Conservation (phyloP, 1,284 basidiomycete species). For the Sanghuangporus weigelae region DNA sequence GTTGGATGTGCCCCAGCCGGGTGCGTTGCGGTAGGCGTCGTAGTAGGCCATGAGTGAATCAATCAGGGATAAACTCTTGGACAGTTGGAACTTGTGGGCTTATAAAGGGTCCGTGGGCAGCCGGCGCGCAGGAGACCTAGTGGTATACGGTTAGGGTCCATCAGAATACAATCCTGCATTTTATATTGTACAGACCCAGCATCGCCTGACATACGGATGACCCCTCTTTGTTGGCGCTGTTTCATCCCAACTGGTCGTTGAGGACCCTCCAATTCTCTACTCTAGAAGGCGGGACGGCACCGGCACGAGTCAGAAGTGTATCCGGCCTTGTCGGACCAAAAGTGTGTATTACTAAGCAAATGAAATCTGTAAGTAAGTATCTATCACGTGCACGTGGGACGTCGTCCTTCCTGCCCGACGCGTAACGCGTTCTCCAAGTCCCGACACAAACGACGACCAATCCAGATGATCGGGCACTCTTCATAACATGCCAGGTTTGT, state of each 20-base stretch:
- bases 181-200: not conserved
- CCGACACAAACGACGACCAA: not conserved
- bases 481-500: conserved; percentile 3
- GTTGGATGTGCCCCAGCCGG: conserved; percentile 49
- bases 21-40: conserved; percentile 40
- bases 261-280: not conserved
- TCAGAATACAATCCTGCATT: not conserved
- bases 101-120: not conserved
- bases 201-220: not conserved
- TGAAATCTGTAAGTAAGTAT: no score
- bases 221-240: not conserved
- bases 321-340: not conserved
- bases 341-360: no score
- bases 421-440: no score
- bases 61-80: conserved; percentile 7
- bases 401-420: no score
- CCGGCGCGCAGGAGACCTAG: not conserved
- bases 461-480: not conserved
- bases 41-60: conserved; percentile 28
- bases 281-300: not conserved
- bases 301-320: not conserved
- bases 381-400: no score
- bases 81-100: conserved; percentile 7
- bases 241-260: not conserved
- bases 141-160: not conserved